Conservation (phyloP, 192 early-diverging fungal genomes). For the Podila epicladia region DNA sequence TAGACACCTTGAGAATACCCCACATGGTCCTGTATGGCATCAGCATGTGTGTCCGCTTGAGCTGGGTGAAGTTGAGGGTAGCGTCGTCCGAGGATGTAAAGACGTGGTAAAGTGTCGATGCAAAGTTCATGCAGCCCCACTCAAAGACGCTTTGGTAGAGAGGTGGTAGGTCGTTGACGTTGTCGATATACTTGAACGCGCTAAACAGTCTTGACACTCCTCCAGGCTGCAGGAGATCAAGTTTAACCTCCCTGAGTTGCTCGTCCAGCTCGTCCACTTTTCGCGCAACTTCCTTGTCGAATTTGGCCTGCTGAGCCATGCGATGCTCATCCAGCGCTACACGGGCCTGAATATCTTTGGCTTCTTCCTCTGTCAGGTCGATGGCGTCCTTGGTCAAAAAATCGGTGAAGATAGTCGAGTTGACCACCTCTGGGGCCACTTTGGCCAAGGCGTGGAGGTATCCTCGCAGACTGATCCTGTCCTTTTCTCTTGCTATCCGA, state of each 20-base stretch:
- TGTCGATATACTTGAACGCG: constrained; percentile 29
- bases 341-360: constrained; percentile 47
- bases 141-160: constrained; percentile 57
- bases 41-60: constrained; percentile 63
- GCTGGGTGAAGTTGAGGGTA: constrained; percentile 53
- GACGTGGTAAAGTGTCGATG: constrained; percentile 61
- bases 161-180: constrained; percentile 53
- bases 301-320: constrained; percentile 51
- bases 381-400: constrained; percentile 57
- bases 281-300: constrained; percentile 56
- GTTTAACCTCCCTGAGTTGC: constrained; percentile 58
- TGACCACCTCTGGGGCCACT: constrained; percentile 29
- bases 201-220: constrained; percentile 28
- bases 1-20: constrained; percentile 60
- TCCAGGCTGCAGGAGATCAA: constrained; percentile 53
- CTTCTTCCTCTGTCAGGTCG: constrained; percentile 44
- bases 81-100: constrained; percentile 64
- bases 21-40: constrained; percentile 64
- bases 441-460: constrained; percentile 53
- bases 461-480: constrained; percentile 56
- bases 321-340: constrained; percentile 51
- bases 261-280: constrained; percentile 57
- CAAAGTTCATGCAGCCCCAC: constrained; percentile 68
- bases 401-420: constrained; percentile 27
- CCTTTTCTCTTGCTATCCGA: constrained; percentile 57